Conservation (phyloP, 805 yeast species). For the Candida germanica region DNA sequence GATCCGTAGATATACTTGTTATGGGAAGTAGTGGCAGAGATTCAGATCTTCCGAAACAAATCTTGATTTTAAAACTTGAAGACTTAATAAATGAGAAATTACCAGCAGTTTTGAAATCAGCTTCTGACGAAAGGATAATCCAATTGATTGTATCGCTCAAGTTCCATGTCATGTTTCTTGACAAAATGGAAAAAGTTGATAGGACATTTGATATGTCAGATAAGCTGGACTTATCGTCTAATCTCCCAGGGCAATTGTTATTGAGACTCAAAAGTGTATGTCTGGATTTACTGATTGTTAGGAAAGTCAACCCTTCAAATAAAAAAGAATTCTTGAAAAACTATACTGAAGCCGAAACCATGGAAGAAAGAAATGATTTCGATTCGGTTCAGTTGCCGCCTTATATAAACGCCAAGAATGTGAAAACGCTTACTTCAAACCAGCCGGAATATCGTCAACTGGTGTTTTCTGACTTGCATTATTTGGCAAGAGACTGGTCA, state of each 20-base stretch:
- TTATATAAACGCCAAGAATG: constrained; percentile 30
- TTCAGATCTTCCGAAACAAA: constrained; percentile 2
- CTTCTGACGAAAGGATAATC: constrained; percentile 32
- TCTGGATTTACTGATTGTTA: constrained; percentile 13
- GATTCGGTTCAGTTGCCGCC: constrained; percentile 39
- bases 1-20: not conserved
- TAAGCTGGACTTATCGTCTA: not conserved
- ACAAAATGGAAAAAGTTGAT: constrained; percentile 6
- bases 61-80: constrained; percentile 19
- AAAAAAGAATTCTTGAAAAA: constrained; percentile 9
- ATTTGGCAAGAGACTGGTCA: constrained; percentile 3
- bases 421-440: constrained; percentile 17
- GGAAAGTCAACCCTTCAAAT: constrained; percentile 1
- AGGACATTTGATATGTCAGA: not conserved
- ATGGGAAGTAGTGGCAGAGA: not conserved
- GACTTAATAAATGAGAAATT: constrained; percentile 26
- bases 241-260: constrained; percentile 7
- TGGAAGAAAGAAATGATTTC: constrained; percentile 19
- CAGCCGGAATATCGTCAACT: not conserved
- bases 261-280: constrained; percentile 15
- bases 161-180: constrained; percentile 26
- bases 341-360: constrained; percentile 7
- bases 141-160: constrained; percentile 25
- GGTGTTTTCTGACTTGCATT: not conserved
- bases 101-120: constrained; percentile 21